Base-by-base conservation (phyloP, 2,329 filamentous ascomycete species). In the Geosmithia morbida region DNA sequence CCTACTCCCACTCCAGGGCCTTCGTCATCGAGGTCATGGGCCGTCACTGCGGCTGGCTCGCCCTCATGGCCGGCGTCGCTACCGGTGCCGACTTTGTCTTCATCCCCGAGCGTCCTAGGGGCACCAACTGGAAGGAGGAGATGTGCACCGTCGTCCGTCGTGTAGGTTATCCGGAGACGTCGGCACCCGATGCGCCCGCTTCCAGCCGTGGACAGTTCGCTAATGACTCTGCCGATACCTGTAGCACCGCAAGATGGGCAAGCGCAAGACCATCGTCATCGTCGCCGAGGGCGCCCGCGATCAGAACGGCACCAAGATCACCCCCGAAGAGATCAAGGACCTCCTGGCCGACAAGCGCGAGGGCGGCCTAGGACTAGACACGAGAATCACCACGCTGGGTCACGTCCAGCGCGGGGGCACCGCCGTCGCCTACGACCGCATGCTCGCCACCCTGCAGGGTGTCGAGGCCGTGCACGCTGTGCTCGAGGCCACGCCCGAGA, bases 21-120 rank as follows among this genome's bases (percentile, higher is more conserved):
- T 98, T 98, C 64, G 89, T 98, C 49, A 85, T 98, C 52, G 92
- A 96, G 65, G 92, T 98, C 58, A 98, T 98, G 92, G 92, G 92
- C 45, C 78, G 92, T 50, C 90, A 98, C 67, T 98, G 92, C 63
- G 92, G 92, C 52, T 98, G 92, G 92, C 73, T 98, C 51, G 92
- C 92, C 41, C 75, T 98, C 51, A 96, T 97, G 83, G 85, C 90
- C 14, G 90, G 89, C 58, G 89, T 98, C 50, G 89, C 87, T 49
- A 95, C 87, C 1, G 92, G 90, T 45, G 89, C 92, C 16, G 92
- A 98, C 65, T 98, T 94, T 66, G 79, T 97, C 56, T 97, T 98
- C 65, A 90, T 96, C 53, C 92, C 92, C 0, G 92, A 98, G 66
- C 88, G 89, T 61, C 92, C 92, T 50, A 86, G 87, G 43, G 75